These are phyloP conservation scores for Citrus mangshanensis DNA, from an alignment of 345 rosid genomes.

Conservation along the genomic window DNA sequence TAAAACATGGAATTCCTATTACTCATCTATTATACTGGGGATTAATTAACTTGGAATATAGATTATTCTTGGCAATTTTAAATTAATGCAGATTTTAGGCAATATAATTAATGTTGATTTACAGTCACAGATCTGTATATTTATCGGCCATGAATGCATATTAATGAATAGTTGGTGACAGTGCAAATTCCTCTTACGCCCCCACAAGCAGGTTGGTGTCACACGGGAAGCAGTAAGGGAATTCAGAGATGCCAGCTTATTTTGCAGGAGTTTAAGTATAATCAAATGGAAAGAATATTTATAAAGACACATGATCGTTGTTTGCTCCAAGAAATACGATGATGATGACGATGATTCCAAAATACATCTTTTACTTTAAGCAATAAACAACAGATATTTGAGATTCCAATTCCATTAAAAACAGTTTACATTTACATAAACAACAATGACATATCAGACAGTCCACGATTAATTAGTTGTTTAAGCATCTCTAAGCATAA, in stretches of 20 bases:
- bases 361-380: not conserved
- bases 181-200: not conserved
- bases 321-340: constrained; percentile 14
- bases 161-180: too few relatives aligned
- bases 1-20: not conserved
- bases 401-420: constrained; percentile 8
- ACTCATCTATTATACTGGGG: not conserved
- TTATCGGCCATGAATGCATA: too few relatives aligned
- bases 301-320: not conserved
- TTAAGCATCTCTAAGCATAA: constrained; percentile 10
- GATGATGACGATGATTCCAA: constrained; percentile 1
- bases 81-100: too few relatives aligned
- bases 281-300: not conserved
- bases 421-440: constrained; percentile 10
- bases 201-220: constrained; percentile 4
- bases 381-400: not conserved
- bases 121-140: too few relatives aligned
- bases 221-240: not conserved
- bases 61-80: too few relatives aligned
- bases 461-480: not conserved
- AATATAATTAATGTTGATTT: too few relatives aligned
- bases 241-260: constrained; percentile 14
- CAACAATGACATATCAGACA: not conserved
- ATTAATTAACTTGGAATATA: too few relatives aligned
- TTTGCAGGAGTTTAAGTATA: constrained; percentile 1